Base-by-base conservation (phyloP, 345 rosid species). In the Ricinus communis region DNA sequence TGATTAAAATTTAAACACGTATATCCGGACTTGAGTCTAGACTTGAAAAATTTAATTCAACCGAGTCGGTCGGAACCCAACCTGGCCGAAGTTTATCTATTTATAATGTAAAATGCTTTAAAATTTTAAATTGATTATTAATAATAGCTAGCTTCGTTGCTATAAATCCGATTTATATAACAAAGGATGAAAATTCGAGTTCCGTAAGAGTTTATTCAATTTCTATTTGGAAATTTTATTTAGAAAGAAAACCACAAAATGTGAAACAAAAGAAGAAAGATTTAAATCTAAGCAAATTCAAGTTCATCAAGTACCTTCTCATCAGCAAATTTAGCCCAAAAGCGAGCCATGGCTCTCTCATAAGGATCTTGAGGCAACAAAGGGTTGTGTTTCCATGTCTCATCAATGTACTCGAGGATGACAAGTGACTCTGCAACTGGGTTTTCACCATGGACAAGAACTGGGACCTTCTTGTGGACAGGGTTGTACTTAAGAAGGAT, bases 261-360 rank as follows among this genome's bases (percentile, higher is more conserved):
- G 4, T 14, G 15, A 19, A 2, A n/a, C 4, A 52, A 21, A n/a
- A 6, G n/a, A 52, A 52, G 27, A 21, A 4, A 8, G 16, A 15
- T 2, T 1, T 15, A 5, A 25, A 19, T 19, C 2, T n/a, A n/a
- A 52, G n/a, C 8, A 19, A 49, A 19, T 33, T 33, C 38, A 33
- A n/a, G n/a, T n/a, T n/a, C n/a, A n/a, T n/a, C n/a, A n/a, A 33
- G 30, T 54, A 54, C 59, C 59, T 54, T 55, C 12, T 25, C 59
- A 25, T 55, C 59, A 55, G 59, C 59, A 55, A 55, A 55, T 8
- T 25, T 55, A 3, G 59, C 59, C 59, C 59, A 55, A 55, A 55
- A 55, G 2, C 33, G 59, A 55, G 59, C 59, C 59, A 55, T 55
- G 14, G 59, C 59, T 55, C 59, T 55, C 0, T 24, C 16, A 55